phyloP scores from a whole-genome alignment of 495 filamentous ascomycete genomes.

The Lasiosphaeris hirsuta region DNA sequence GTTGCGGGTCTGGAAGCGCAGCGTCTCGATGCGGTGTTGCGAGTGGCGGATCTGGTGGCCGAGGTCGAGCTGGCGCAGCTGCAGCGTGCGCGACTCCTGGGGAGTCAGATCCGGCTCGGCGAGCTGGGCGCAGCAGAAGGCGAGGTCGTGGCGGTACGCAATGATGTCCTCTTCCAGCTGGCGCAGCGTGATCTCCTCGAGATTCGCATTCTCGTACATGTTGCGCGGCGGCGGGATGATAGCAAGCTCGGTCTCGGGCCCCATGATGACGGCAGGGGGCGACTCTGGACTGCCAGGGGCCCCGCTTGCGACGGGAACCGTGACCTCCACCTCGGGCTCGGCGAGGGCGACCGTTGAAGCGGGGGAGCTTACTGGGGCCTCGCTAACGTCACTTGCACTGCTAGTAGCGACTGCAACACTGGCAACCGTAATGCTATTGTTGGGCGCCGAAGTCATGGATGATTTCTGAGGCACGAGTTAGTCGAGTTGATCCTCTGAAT shows the following conservation, averaged over 20 bases:
- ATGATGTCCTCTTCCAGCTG: conserved; percentile 43
- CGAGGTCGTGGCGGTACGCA: conserved; percentile 39
- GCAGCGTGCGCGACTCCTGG: conserved; percentile 38
- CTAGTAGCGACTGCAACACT: too few relatives aligned
- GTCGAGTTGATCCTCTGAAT: too few relatives aligned
- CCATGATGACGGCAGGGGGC: neutral
- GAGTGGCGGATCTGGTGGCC: conserved; percentile 42
- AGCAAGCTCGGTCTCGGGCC: neutral
- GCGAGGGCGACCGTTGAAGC: too few relatives aligned
- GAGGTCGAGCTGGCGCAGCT: conserved; percentile 40
- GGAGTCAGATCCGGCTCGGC: conserved; percentile 34
- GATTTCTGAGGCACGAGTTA: too few relatives aligned
- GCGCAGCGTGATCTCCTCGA: conserved; percentile 39
- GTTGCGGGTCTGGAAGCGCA: conserved; percentile 23
- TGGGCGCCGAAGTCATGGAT: too few relatives aligned
- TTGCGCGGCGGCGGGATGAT: neutral
- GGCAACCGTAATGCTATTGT: too few relatives aligned
- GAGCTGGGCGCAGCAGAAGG: conserved; percentile 36
- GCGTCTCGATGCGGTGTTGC: conserved; percentile 35
- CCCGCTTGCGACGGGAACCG: too few relatives aligned
- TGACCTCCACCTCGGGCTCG: too few relatives aligned
- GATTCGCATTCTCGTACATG: conserved; percentile 14
- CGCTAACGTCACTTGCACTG: too few relatives aligned
- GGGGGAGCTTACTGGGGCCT: too few relatives aligned
- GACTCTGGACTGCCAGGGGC: too few relatives aligned